phyloP scores from a whole-genome alignment of 2,329 filamentous ascomycete genomes.

The Phyllosticta paracitricarpa region DNA sequence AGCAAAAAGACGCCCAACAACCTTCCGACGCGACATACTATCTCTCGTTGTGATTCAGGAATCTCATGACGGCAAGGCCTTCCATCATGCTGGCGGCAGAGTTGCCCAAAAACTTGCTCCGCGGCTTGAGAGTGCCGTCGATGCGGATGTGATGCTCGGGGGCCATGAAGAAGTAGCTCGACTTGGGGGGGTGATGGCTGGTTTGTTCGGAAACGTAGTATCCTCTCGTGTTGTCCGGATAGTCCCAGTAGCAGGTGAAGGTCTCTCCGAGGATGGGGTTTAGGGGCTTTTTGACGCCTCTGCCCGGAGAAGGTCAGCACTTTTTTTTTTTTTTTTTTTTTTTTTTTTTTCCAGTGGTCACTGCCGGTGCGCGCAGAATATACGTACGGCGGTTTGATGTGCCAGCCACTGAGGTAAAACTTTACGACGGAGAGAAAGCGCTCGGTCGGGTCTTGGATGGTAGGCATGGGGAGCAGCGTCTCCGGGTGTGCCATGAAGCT shows the following conservation, averaged over 20 bases:
- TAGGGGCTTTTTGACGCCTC: slow-evolving; percentile 94
- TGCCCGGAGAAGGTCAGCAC: slow-evolving; percentile 29
- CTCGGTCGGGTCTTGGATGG: slow-evolving; percentile 77
- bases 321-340: background rate
- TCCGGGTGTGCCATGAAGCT: slow-evolving; percentile 99
- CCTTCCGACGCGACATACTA: slow-evolving; percentile 49
- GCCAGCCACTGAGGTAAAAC: slow-evolving; percentile 97
- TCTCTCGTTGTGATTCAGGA: slow-evolving; percentile 79
- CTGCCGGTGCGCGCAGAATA: slow-evolving; percentile 3
- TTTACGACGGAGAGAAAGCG: slow-evolving; percentile 93
- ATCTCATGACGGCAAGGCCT: slow-evolving; percentile 75
- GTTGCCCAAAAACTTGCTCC: slow-evolving; percentile 92
- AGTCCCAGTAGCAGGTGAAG: slow-evolving; percentile 93
- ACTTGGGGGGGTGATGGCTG: slow-evolving; percentile 96
- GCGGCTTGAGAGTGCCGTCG: slow-evolving; percentile 87
- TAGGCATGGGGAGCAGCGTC: slow-evolving; percentile 77
- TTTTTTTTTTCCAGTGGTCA: background rate
- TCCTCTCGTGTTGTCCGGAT: slow-evolving; percentile 69
- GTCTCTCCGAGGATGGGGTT: slow-evolving; percentile 94
- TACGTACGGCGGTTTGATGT: slow-evolving; percentile 89
- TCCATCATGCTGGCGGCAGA: slow-evolving; percentile 98
- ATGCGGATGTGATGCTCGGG: slow-evolving; percentile 90
- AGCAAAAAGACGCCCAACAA: slow-evolving; percentile 10
- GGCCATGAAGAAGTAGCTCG: slow-evolving; percentile 97
- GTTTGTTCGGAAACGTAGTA: slow-evolving; percentile 98